phyloP scores from a whole-genome alignment of 2,329 filamentous ascomycete genomes.

The Capronia americana region DNA sequence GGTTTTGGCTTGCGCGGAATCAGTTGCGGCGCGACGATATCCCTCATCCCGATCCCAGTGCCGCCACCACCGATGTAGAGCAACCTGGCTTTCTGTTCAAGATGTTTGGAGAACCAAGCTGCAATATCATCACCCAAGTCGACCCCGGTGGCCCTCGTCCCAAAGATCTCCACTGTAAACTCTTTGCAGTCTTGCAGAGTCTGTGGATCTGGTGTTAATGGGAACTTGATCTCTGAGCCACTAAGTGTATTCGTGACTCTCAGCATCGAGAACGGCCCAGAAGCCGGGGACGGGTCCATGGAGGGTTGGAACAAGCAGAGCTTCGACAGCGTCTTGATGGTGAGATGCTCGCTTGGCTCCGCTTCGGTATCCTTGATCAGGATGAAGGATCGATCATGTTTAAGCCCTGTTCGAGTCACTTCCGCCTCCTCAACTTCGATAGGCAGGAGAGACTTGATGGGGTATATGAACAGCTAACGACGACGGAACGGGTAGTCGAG shows the following conservation, averaged over 20 bases:
- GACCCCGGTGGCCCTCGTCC: conserved; percentile 13
- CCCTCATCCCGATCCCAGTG: conserved; percentile 7
- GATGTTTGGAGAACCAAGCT: conserved; percentile 22
- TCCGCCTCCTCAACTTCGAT: conserved; percentile 14
- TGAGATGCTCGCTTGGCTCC: conserved; percentile 10
- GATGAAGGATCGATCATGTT: conserved; percentile 23
- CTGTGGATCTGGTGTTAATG: neutral
- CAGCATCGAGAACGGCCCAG: neutral
- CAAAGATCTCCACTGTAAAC: conserved; percentile 20
- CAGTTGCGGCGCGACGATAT: conserved; percentile 16
- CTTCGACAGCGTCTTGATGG: conserved; percentile 26
- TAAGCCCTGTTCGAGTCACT: conserved; percentile 17
- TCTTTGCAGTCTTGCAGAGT: neutral
- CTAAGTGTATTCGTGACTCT: conserved; percentile 1
- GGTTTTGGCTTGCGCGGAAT: conserved; percentile 16
- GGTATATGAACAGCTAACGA: conserved; percentile 25
- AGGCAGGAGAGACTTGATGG: conserved; percentile 23
- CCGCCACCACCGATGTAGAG: conserved; percentile 15
- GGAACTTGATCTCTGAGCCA: conserved; percentile 10
- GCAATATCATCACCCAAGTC: conserved; percentile 22
- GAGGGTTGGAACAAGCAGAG: conserved; percentile 23
- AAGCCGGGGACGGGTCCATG: neutral
- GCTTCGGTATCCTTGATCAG: conserved; percentile 18
- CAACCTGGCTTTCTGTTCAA: conserved; percentile 15
- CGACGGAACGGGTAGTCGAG: neutral